Evolutionary conservation across 106 monocot species (phyloP).

Genomic region (Dioscorea dumetorum): DNA sequence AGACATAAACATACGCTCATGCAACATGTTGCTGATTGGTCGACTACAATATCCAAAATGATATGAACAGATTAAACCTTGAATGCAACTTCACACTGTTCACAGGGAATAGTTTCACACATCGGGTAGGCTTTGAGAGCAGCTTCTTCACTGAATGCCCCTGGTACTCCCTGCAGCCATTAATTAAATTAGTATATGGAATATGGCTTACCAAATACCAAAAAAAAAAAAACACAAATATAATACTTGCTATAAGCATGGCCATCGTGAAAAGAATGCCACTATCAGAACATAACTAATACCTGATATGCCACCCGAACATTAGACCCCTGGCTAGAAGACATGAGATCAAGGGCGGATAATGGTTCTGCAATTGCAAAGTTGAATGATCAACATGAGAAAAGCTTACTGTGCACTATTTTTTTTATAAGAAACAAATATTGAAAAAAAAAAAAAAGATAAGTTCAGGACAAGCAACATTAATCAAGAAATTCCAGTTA

Average conservation of each 20-base stretch:
- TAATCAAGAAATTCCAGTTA: not conserved
- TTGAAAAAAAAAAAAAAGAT: not conserved
- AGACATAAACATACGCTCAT: not conserved
- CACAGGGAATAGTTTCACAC: slow-evolving; percentile 68
- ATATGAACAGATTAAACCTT: slow-evolving; percentile 35
- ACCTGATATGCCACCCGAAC: slow-evolving; percentile 80
- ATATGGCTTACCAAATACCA: not conserved
- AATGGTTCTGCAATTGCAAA: slow-evolving; percentile 46
- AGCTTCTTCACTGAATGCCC: slow-evolving; percentile 75
- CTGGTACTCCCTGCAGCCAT: slow-evolving; percentile 54
- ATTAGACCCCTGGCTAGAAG: slow-evolving; percentile 36
- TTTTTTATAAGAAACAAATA: not conserved
- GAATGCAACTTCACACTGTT: slow-evolving; percentile 72
- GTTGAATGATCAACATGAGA: not conserved
- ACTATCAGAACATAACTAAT: not conserved
- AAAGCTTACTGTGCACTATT: not conserved
- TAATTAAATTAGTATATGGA: slow-evolving; percentile 6
- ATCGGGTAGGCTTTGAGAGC: slow-evolving; percentile 72
- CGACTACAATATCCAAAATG: not conserved
- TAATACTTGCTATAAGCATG: no score
- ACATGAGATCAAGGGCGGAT: slow-evolving; percentile 33
- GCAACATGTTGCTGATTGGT: not conserved
- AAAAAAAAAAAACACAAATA: no score
- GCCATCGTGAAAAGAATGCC: not conserved
- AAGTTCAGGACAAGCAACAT: not conserved